phyloP scores from a whole-genome alignment of 192 early-diverging fungal species.

The Rhizophagus sp. region DNA sequence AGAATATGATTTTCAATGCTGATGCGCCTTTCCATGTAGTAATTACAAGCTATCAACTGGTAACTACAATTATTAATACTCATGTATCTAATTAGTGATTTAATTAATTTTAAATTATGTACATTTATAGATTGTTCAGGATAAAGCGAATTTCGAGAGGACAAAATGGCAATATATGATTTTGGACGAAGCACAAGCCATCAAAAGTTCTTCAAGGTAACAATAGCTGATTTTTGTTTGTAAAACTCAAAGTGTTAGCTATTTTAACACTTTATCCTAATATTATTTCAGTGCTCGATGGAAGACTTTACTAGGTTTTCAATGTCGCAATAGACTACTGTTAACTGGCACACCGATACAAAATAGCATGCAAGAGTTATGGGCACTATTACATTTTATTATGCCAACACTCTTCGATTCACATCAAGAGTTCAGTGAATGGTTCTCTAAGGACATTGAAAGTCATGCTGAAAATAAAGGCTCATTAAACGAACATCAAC shows the following conservation, averaged over 20 bases:
- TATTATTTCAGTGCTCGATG: conserved; percentile 65
- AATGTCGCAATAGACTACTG: conserved; percentile 81
- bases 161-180: conserved; percentile 97
- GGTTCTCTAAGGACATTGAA: conserved; percentile 94
- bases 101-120: neutral
- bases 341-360: conserved; percentile 94
- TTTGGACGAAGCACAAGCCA: conserved; percentile 92
- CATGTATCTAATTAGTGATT: neutral
- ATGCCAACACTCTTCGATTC: conserved; percentile 95
- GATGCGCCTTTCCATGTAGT: conserved; percentile 86
- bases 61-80: conserved; percentile 23
- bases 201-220: conserved; percentile 77
- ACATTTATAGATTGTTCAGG: conserved; percentile 58
- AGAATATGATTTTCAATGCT: conserved; percentile 66
- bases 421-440: conserved; percentile 91
- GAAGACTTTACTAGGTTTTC: conserved; percentile 82
- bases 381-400: conserved; percentile 92
- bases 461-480: conserved; percentile 83
- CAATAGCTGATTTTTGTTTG: neutral
- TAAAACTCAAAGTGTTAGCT: neutral
- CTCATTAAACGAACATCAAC: conserved; percentile 80
- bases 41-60: conserved; percentile 89
- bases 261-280: neutral
- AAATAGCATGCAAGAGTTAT: conserved; percentile 93
- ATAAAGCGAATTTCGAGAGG: conserved; percentile 76